phyloP scores from a whole-genome alignment of 2,329 filamentous ascomycete genomes.

The Nothopassalora personata region DNA sequence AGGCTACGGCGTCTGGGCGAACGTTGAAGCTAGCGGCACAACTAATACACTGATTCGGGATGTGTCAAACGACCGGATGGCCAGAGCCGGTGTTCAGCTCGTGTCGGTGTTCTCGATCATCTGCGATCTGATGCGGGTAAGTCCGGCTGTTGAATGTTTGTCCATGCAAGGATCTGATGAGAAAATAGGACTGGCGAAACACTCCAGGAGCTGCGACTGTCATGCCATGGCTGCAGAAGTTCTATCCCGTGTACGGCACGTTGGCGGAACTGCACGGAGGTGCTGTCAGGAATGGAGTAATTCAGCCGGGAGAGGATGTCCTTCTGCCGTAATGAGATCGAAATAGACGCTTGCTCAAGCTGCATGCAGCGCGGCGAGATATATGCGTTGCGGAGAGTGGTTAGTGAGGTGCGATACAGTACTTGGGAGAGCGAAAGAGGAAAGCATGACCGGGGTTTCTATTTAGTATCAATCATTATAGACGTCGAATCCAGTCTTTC shows the following conservation, averaged over 20 bases:
- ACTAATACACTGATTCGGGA: conserved; percentile 57
- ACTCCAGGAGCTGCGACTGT: conserved; percentile 50
- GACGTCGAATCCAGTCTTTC: background rate
- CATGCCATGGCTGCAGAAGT: conserved; percentile 60
- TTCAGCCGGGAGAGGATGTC: conserved; percentile 51
- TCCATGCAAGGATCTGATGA: background rate
- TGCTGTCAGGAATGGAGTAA: conserved; percentile 55
- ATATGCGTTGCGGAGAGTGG: background rate
- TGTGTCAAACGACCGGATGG: conserved; percentile 63
- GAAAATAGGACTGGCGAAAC: conserved; percentile 49
- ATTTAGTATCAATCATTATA: background rate
- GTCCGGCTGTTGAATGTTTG: conserved; percentile 29
- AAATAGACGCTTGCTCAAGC: background rate
- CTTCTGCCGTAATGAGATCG: conserved; percentile 15
- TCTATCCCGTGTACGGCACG: conserved; percentile 60
- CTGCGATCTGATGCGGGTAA: conserved; percentile 57
- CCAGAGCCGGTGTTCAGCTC: conserved; percentile 59
- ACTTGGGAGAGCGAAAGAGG: background rate
- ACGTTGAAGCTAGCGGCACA: conserved; percentile 66
- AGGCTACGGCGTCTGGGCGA: conserved; percentile 69
- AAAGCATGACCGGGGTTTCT: background rate
- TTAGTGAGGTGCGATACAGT: background rate
- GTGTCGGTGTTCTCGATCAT: conserved; percentile 59
- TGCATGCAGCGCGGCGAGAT: background rate
- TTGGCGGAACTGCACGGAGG: conserved; percentile 58